Base-by-base conservation (phyloP, 768 basidiomycete genomes). In the Amanita fuliginea region DNA sequence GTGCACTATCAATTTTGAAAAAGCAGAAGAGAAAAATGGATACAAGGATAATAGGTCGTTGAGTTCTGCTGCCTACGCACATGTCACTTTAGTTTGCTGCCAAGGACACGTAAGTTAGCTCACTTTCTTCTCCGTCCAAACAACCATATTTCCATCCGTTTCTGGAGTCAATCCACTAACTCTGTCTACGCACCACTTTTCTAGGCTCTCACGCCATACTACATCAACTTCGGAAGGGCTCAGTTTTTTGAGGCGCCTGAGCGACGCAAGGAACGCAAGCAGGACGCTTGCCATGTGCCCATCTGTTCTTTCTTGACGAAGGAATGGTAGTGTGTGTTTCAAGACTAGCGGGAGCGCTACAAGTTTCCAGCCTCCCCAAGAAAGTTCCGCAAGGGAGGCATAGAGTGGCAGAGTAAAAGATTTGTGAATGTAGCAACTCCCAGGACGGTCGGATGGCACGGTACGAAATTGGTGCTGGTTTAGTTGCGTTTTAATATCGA, bases 301-400 rank as follows among this genome's bases (percentile, higher is more conserved):
- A 18, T 81, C 57, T 18, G 3, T n/a, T 46, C 16, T 22, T 5
- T 40, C 22, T 18, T 28, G 22, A 18, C 7, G 10, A 4, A 46
- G 39, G 32, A 51, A 42, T 34, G 39, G 42, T 10, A 45, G 28
- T 7, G 51, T 76, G 26, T 68, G 65, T 55, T 76, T 77, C 11
- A 79, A 56, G n/a, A 87, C 58, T 10, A 71, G 62, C 1, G 86
- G 82, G 2, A 82, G 59, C 11, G 75, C 83, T 8, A 88, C 61
- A 28, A 78, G 67, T 59, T 80, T 86, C 86, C 86, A 90, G 2
- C 86, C 88, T 16, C 78, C 77, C 84, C 86, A 91, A 0, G 70
- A 71, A 4, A 81, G 63, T 42, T 83, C 80, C 2, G 80, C 72
- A 6, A 90, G 72, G 4, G 74, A 67, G 0, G 81, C 80, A 24